Evolutionary conservation across 2,329 filamentous ascomycete genomes (phyloP).

Genomic region (Colletotrichum coccodes): DNA sequence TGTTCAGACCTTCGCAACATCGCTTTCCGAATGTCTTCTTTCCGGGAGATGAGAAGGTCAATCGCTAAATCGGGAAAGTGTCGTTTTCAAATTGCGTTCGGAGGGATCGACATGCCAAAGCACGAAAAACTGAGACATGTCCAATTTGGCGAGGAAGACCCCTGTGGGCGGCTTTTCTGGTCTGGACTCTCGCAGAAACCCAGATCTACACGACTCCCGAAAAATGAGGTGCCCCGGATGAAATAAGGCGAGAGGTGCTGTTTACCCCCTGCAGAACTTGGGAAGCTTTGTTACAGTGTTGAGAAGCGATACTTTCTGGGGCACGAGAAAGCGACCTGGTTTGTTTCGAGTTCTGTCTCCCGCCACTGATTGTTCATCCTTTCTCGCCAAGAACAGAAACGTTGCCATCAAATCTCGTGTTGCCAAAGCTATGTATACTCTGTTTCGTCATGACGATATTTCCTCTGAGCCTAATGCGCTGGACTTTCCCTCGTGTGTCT

Average conservation of each 20-base stretch:
- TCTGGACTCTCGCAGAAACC: not conserved
- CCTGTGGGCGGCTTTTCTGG: too few relatives aligned
- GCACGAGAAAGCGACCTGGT: not conserved
- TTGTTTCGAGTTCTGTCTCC: not conserved
- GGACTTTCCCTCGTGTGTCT: not conserved
- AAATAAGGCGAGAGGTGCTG: not conserved
- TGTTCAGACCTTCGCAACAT: not conserved
- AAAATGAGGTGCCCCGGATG: not conserved
- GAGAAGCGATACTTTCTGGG: not conserved
- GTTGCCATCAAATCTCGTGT: not conserved
- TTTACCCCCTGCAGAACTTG: too few relatives aligned
- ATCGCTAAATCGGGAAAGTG: not conserved
- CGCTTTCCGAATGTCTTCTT: not conserved
- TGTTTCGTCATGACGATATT: not conserved
- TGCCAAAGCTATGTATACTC: not conserved
- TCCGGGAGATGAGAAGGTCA: not conserved
- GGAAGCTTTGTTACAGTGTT: too few relatives aligned
- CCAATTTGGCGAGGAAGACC: not conserved
- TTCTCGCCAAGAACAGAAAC: not conserved
- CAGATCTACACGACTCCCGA: too few relatives aligned
- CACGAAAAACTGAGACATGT: not conserved
- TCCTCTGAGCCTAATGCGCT: too few relatives aligned
- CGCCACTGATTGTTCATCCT: not conserved
- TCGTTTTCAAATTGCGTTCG: not conserved
- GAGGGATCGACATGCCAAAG: not conserved